Base-by-base conservation (phyloP, 306 rosid genomes). In the Cicer chorassanicum region DNA sequence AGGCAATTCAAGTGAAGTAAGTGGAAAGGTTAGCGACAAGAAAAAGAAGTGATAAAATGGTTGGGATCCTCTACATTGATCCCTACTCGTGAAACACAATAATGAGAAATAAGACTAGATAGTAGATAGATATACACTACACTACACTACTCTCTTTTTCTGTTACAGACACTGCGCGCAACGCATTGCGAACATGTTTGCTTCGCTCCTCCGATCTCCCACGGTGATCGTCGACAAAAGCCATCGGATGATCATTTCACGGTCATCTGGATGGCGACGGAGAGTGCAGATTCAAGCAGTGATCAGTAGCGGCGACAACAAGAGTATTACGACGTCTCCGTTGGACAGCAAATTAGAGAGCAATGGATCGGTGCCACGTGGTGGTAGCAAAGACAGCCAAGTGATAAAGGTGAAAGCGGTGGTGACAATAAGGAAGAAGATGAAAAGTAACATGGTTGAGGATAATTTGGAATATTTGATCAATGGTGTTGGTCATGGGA, bases 401-500 rank as follows among this genome's bases (percentile, higher is more conserved):
- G 88, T 80, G 73, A 82, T 87, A 16, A 57, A 84, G 54, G 96
- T 92, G 73, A 90, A 68, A 39, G 96, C 89, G 7, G 89, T 70
- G 78, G 76, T 90, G 39, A 87, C 80, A 6, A 87, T 94, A 81
- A 87, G 92, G 82, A 91, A 91, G 82, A 90, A 92, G 80, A 87
- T 85, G 88, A 91, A 90, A 81, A 92, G 76, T 60, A 24, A 89
- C 6, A 87, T 79, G 80, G 41, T 94, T 29, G 92, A 83, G 53
- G 97, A 94, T 82, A 85, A 84, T 79, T 94, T 91, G 93, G 96
- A 91, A 65, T 82, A 75, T 24, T 78, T 90, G 12, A 14, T 90
- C 50, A 94, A 90, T 70, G 97, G 93, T n/a, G 72, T 87, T 60
- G 99, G 97, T 18, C 89, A 84, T 45, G 97, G 99, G 9, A 94